Percentiles rank a stretch among this genome's conserved stretches.
Evolutionary conservation across 768 basidiomycete species (phyloP).

Genomic region (Psilocybe cubensis): DNA sequence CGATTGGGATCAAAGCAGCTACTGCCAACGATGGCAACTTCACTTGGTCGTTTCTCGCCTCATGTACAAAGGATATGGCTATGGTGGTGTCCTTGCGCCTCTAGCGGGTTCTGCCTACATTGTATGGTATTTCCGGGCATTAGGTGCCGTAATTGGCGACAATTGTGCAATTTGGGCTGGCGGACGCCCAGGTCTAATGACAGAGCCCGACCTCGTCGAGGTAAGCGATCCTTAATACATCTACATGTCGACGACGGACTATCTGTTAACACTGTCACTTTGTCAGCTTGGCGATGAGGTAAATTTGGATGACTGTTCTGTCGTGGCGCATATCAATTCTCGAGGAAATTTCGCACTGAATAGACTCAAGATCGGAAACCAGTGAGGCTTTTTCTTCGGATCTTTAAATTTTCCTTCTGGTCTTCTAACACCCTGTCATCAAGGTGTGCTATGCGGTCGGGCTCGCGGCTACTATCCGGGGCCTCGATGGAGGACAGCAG

Average conservation of each 20-base stretch:
- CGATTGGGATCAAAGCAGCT: constrained; percentile 50
- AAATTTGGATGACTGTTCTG: constrained; percentile 47
- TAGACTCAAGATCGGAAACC: constrained; percentile 41
- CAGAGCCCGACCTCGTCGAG: constrained; percentile 50
- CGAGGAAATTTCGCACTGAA: constrained; percentile 49
- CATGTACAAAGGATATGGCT: constrained; percentile 44
- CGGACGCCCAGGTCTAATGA: constrained; percentile 46
- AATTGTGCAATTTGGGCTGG: constrained; percentile 45
- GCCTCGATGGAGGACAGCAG: constrained; percentile 54
- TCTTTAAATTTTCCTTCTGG: background rate
- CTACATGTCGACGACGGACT: background rate
- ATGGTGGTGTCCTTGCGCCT: constrained; percentile 42
- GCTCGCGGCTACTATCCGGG: constrained; percentile 49
- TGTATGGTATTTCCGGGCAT: constrained; percentile 47
- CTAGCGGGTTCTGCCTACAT: constrained; percentile 45
- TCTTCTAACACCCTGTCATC: background rate
- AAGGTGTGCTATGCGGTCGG: constrained; percentile 48
- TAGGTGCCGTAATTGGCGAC: constrained; percentile 47
- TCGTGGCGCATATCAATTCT: constrained; percentile 52
- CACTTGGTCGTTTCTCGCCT: constrained; percentile 41
- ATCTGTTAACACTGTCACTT: background rate
- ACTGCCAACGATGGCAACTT: constrained; percentile 55
- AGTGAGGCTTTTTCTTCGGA: constrained; percentile 21
- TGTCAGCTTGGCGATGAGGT: constrained; percentile 45
- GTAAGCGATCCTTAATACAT: constrained; percentile 21